Percentiles rank a stretch among this genome's conserved stretches.
phyloP scores from a whole-genome alignment of 2,329 filamentous ascomycete species.

The Ophiostoma sp. region DNA sequence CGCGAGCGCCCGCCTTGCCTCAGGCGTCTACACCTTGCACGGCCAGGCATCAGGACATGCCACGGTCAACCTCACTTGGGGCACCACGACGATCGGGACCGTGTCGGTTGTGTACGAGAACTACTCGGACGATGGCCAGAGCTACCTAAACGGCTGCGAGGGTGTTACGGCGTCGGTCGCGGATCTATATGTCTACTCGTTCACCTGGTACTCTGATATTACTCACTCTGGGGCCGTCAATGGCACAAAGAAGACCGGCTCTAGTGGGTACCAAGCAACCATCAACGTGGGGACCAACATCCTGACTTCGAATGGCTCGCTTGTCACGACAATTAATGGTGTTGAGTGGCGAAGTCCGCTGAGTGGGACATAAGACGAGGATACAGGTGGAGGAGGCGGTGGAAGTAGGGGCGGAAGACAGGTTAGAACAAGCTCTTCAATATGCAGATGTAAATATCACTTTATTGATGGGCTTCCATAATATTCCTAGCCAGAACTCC shows the following conservation, averaged over 20 bases:
- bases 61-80: background rate
- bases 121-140: background rate
- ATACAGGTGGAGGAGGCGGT: background rate
- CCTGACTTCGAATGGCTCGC: background rate
- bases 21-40: slow-evolving; percentile 2
- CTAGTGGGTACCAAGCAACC: background rate
- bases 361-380: background rate
- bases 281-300: slow-evolving; percentile 9
- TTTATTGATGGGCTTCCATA: background rate
- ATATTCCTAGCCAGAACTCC: background rate
- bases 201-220: slow-evolving; percentile 7
- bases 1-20: background rate
- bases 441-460: background rate
- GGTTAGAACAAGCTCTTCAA: background rate
- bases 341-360: background rate
- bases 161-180: slow-evolving; percentile 3
- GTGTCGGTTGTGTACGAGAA: slow-evolving; percentile 9
- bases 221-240: background rate
- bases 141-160: slow-evolving; percentile 6
- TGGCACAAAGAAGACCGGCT: slow-evolving; percentile 1
- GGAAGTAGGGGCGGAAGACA: background rate
- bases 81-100: slow-evolving; percentile 8
- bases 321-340: slow-evolving; percentile 7
- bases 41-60: background rate
- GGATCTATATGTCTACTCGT: slow-evolving; percentile 6